These are phyloP conservation scores for Selaginella tamariscina DNA, from an alignment of 75 land plant genomes.

Conservation along the genomic window DNA sequence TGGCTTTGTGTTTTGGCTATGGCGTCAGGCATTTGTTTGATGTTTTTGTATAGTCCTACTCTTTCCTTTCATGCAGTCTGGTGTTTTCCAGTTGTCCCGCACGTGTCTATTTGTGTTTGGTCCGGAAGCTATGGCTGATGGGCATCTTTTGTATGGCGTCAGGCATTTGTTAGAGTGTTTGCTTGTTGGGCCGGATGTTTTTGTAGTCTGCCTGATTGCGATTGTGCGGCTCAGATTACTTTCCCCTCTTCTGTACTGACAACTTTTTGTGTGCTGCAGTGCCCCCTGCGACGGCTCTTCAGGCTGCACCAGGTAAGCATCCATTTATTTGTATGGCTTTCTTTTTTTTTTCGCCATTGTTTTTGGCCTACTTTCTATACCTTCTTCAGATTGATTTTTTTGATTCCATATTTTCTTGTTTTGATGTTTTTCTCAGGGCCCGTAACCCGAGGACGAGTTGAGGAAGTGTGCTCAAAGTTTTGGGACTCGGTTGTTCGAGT, in stretches of 20 bases:
- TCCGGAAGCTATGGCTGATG: not conserved
- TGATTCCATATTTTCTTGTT: too few relatives aligned
- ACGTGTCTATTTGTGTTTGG: not conserved
- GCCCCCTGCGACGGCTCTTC: not conserved
- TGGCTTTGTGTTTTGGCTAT: not conserved
- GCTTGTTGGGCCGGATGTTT: constrained; percentile 1
- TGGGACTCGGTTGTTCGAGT: too few relatives aligned
- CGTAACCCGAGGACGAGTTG: too few relatives aligned
- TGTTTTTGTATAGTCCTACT: too few relatives aligned
- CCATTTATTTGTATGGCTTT: not conserved
- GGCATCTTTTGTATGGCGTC: not conserved
- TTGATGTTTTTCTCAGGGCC: too few relatives aligned
- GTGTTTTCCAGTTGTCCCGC: too few relatives aligned
- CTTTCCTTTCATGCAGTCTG: too few relatives aligned
- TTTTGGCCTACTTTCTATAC: too few relatives aligned
- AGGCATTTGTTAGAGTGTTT: not conserved
- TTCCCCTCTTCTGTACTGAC: not conserved
- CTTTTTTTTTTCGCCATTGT: too few relatives aligned
- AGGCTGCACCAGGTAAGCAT: constrained; percentile 3
- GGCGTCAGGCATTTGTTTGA: not conserved
- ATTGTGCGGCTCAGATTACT: not conserved
- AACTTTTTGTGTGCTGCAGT: constrained; percentile 3
- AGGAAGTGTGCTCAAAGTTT: too few relatives aligned
- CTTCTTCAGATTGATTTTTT: too few relatives aligned
- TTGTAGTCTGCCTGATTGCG: constrained; percentile 3